Evolutionary conservation across 2,329 filamentous ascomycete genomes (phyloP).

Genomic region (Aureobasidium namibiae): DNA sequence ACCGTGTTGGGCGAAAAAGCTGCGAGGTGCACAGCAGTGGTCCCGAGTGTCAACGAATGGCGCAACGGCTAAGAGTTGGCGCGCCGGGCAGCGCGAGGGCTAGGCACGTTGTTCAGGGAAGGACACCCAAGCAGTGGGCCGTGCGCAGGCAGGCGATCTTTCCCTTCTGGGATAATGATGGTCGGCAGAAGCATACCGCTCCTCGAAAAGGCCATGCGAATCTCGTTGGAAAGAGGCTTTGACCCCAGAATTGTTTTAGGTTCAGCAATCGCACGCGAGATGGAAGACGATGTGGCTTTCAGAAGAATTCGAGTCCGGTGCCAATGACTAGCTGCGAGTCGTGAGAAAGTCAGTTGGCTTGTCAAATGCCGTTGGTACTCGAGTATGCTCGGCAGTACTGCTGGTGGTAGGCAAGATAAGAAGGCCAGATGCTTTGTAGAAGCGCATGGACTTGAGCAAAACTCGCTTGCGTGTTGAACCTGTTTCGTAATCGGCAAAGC

Average conservation of each 20-base stretch:
- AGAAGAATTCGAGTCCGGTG: neutral
- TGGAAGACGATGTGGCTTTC: neutral
- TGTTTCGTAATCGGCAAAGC: neutral
- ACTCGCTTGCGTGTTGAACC: neutral
- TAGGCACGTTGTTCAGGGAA: neutral
- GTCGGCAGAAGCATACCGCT: neutral
- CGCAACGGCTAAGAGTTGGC: neutral
- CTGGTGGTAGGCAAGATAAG: neutral
- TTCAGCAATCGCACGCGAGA: conserved; percentile 1
- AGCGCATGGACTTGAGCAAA: neutral
- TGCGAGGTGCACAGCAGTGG: neutral
- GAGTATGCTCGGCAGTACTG: neutral
- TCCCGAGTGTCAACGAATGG: neutral
- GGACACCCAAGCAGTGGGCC: neutral
- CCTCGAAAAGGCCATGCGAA: neutral
- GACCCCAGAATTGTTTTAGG: neutral
- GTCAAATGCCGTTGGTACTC: neutral
- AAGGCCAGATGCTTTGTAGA: neutral
- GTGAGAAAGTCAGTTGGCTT: neutral
- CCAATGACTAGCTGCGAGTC: neutral
- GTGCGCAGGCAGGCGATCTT: neutral
- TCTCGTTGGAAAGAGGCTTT: neutral
- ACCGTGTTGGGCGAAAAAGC: neutral
- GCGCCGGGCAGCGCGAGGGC: neutral
- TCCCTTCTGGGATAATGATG: neutral